Evolutionary conservation across 192 early-diverging fungal species (phyloP), one percentile per base, ranked within the genome.

Genomic region (Dissophora ornata): DNA sequence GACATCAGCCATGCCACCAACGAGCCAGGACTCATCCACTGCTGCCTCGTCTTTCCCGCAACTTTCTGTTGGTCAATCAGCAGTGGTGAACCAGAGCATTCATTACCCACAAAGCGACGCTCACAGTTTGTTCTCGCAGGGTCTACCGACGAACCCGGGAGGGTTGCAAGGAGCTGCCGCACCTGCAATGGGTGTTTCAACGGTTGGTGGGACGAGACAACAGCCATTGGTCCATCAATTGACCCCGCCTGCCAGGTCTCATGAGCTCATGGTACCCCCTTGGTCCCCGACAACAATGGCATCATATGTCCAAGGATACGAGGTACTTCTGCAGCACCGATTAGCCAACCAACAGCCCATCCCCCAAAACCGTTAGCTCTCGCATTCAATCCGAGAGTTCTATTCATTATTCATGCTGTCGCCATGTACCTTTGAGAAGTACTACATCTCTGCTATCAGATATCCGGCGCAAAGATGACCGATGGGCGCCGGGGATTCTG

Each of bases 211-310:
- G 18, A 16, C 48, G 10, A 38, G 36, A 8, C 57, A 5, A 30
- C 46, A 50, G 42, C 44, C 41, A 34, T 38, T 57, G 38, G 33
- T 40, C 22, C 55, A 57, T 34, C 41, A 53, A n/a, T 10, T 30
- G 42, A 45, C 62, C 2, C 16, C 38, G 16, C 15, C 54, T 19
- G 45, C 28, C 1, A 44, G 55, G 34, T 48, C 55, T 33, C 52
- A 51, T 19, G 54, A 56, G 38, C 51, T 57, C 5, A 13, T 57
- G 26, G 46, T 58, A 3, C 66, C 66, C 0, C 18, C 44, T 10
- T 68, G 66, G 66, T 25, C 66, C 7, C n/a, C 66, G 6, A 21
- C 65, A 22, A 22, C 52, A 13, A 30, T 67, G 26, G 45, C 45
- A 32, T 9, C 44, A 18, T 68, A 68, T 57, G 29, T 41, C 8